These are phyloP conservation scores for Curvularia verruculosa DNA, from an alignment of 2,329 filamentous ascomycete genomes.

Conservation along the genomic window DNA sequence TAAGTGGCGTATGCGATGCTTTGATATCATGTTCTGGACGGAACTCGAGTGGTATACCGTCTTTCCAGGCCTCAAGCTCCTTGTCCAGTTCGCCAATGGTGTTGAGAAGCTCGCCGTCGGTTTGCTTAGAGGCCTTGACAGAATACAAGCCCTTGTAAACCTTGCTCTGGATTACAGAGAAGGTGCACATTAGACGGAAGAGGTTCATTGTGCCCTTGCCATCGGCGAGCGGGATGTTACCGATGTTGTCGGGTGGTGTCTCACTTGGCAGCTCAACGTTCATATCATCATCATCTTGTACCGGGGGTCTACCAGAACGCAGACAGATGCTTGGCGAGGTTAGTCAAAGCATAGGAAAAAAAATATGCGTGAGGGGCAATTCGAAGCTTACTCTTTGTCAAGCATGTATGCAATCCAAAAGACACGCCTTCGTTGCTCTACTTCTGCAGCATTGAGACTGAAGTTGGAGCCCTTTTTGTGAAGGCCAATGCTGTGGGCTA, in stretches of 20 bases:
- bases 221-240: constrained; percentile 88
- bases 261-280: constrained; percentile 94
- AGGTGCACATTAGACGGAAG: constrained; percentile 90
- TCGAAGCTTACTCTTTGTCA: constrained; percentile 67
- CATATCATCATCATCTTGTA: constrained; percentile 83
- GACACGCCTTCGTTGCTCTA: constrained; percentile 83
- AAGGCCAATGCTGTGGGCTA: constrained; percentile 91
- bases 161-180: constrained; percentile 88
- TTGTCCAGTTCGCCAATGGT: constrained; percentile 93
- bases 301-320: constrained; percentile 72
- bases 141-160: constrained; percentile 95
- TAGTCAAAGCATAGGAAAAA: constrained; percentile 19
- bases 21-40: constrained; percentile 97
- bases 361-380: not conserved
- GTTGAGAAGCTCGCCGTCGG: constrained; percentile 89
- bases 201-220: constrained; percentile 93
- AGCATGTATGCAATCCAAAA: constrained; percentile 80
- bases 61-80: constrained; percentile 90
- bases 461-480: constrained; percentile 94
- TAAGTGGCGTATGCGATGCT: constrained; percentile 88
- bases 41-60: constrained; percentile 92
- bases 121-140: constrained; percentile 87
- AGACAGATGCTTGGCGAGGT: constrained; percentile 63
- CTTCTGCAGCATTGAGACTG: constrained; percentile 90
- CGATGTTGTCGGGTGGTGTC: constrained; percentile 88